Evolutionary conservation across 2,329 filamentous ascomycete genomes (phyloP).

Genomic region (Paraphoma sp.): DNA sequence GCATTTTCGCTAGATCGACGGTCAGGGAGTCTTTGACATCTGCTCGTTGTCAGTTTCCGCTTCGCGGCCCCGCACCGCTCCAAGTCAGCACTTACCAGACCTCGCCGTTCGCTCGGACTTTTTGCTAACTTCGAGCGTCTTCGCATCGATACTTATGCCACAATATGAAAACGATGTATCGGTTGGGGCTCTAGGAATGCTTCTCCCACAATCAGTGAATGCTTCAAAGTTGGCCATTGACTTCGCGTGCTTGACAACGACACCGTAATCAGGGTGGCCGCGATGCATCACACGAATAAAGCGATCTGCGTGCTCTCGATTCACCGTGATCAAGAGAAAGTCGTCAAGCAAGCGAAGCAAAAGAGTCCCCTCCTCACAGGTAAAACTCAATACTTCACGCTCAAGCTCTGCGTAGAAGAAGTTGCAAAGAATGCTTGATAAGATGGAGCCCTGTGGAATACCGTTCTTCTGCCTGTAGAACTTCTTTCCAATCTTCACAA

Average conservation of each 20-base stretch:
- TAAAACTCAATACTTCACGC: constrained; percentile 69
- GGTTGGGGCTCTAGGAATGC: constrained; percentile 47
- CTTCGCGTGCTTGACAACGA: constrained; percentile 77
- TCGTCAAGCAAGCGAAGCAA: constrained; percentile 89
- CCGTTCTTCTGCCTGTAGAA: constrained; percentile 87
- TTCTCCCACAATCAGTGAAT: constrained; percentile 58
- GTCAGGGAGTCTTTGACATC: constrained; percentile 76
- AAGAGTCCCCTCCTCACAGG: constrained; percentile 65
- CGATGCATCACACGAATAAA: constrained; percentile 84
- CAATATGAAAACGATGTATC: constrained; percentile 83
- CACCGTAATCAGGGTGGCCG: constrained; percentile 80
- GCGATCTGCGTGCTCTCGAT: constrained; percentile 67
- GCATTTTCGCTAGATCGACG: constrained; percentile 74
- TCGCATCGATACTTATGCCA: constrained; percentile 76
- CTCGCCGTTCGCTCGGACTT: constrained; percentile 63
- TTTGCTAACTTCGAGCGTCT: constrained; percentile 76
- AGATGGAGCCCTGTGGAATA: constrained; percentile 90
- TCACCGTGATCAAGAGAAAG: constrained; percentile 84
- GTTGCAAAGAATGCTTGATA: constrained; percentile 89
- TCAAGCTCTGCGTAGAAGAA: constrained; percentile 96
- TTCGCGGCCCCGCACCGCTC: neutral
- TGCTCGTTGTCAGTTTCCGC: constrained; percentile 28
- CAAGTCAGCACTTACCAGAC: constrained; percentile 50
- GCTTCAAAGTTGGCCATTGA: constrained; percentile 84
- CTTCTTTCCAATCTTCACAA: constrained; percentile 87